Percentiles rank a stretch among this genome's conserved stretches.
phyloP scores from a whole-genome alignment of 495 filamentous ascomycete species.

The Astrothelium macrocarpum region DNA sequence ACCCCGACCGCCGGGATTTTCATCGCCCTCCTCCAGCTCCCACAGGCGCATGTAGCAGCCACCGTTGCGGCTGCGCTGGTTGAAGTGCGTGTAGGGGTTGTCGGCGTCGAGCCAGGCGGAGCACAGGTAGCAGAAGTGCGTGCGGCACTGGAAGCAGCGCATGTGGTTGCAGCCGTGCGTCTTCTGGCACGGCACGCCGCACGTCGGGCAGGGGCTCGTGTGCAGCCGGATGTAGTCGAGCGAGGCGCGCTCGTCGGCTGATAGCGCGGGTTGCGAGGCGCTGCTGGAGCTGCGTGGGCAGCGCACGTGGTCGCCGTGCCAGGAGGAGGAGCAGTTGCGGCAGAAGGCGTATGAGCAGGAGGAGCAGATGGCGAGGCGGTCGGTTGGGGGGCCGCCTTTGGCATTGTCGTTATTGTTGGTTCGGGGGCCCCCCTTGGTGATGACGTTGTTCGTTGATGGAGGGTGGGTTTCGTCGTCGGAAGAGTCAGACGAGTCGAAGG shows the following conservation, averaged over 20 bases:
- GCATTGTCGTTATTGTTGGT: conserved; percentile 20
- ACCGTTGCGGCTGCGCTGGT: conserved; percentile 46
- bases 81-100: conserved; percentile 88
- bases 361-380: conserved; percentile 73
- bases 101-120: conserved; percentile 67
- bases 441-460: conserved; percentile 17
- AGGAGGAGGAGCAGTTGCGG: conserved; percentile 58
- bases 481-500: conserved; percentile 37
- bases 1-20: conserved; percentile 50
- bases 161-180: conserved; percentile 96
- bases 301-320: conserved; percentile 76
- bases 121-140: conserved; percentile 96
- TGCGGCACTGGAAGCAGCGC: conserved; percentile 79
- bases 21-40: conserved; percentile 82
- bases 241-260: conserved; percentile 73
- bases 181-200: conserved; percentile 76
- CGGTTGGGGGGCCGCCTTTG: conserved; percentile 39
- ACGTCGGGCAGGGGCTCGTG: conserved; percentile 86
- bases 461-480: conserved; percentile 37
- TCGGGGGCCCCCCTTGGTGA: background rate
- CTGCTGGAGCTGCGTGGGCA: conserved; percentile 51
- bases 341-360: conserved; percentile 92
- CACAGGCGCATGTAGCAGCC: conserved; percentile 75
- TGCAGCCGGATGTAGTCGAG: conserved; percentile 69
- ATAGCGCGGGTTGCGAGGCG: conserved; percentile 32